phyloP scores from a whole-genome alignment of 1,284 basidiomycete genomes.

The Cryptococcus sp. region DNA sequence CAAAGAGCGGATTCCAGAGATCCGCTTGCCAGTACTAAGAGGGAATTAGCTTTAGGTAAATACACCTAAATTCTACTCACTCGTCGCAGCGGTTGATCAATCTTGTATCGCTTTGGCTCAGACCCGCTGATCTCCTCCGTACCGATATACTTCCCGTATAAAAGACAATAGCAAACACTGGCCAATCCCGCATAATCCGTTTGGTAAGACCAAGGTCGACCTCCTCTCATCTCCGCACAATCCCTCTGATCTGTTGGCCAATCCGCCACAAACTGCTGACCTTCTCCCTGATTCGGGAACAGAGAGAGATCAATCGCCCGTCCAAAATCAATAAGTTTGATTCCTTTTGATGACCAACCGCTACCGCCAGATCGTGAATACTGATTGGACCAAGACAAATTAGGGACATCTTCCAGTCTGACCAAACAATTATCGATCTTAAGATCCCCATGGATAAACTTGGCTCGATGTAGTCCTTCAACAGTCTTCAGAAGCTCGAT shows the following conservation, averaged over 20 bases:
- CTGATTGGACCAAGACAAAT: slow-evolving; percentile 63
- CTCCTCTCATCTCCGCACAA: slow-evolving; percentile 82
- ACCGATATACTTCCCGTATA: slow-evolving; percentile 93
- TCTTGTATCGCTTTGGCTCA: slow-evolving; percentile 52
- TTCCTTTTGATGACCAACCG: slow-evolving; percentile 83
- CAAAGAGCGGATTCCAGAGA: slow-evolving; percentile 80
- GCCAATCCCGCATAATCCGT: slow-evolving; percentile 94
- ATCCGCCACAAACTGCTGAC: slow-evolving; percentile 76
- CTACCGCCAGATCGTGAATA: slow-evolving; percentile 72
- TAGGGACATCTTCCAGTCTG: slow-evolving; percentile 73
- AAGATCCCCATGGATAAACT: slow-evolving; percentile 94
- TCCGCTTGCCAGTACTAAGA: slow-evolving; percentile 81
- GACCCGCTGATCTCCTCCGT: slow-evolving; percentile 44
- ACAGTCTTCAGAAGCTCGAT: slow-evolving; percentile 81
- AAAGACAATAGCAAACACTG: slow-evolving; percentile 86
- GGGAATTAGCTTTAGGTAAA: slow-evolving; percentile 1
- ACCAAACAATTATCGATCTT: slow-evolving; percentile 99
- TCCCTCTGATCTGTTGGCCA: slow-evolving; percentile 85
- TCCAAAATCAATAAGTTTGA: slow-evolving; percentile 95
- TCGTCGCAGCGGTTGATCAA: slow-evolving; percentile 75
- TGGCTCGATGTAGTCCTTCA: slow-evolving; percentile 72
- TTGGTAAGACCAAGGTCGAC: slow-evolving; percentile 83
- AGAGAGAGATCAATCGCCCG: slow-evolving; percentile 80
- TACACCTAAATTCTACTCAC: slow-evolving; percentile 25
- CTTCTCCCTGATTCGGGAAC: slow-evolving; percentile 57